A percentile compares a stretch with the other conserved stretches of the same genome.
phyloP scores from a whole-genome alignment of 108 stramenopile species.

The Cylindrotheca fusiformis region DNA sequence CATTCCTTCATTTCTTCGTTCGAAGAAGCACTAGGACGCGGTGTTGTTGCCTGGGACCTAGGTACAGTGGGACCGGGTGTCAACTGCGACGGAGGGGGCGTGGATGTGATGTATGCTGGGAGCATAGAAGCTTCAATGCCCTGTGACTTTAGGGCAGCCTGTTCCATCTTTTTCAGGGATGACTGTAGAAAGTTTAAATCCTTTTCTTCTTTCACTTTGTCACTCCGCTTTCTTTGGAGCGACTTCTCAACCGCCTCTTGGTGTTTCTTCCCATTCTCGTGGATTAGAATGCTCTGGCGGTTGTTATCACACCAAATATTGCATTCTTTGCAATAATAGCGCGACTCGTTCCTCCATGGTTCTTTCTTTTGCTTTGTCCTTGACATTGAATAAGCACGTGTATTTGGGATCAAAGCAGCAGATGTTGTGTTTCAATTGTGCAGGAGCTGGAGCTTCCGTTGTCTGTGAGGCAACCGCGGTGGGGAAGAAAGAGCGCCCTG shows the following conservation, averaged over 20 bases:
- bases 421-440: too few species aligned
- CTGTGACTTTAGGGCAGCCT: slow-evolving; percentile 41
- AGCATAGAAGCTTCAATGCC: not conserved
- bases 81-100: not conserved
- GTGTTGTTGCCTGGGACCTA: slow-evolving; percentile 11
- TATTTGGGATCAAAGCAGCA: not conserved
- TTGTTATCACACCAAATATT: slow-evolving; percentile 86
- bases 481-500: too few species aligned
- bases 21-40: slow-evolving; percentile 11
- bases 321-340: slow-evolving; percentile 82
- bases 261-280: slow-evolving; percentile 89
- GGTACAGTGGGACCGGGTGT: not conserved
- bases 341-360: slow-evolving; percentile 52
- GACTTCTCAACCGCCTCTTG: slow-evolving; percentile 59
- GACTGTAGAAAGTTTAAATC: slow-evolving; percentile 45
- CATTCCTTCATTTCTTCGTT: slow-evolving; percentile 49
- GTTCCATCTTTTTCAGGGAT: slow-evolving; percentile 53
- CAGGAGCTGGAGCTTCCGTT: too few species aligned
- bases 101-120: not conserved
- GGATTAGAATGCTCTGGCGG: slow-evolving; percentile 72
- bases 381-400: too few species aligned
- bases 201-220: slow-evolving; percentile 57
- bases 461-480: too few species aligned
- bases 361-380: slow-evolving; percentile 22
- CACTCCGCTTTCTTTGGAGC: slow-evolving; percentile 46